Evolutionary conservation across 2,329 filamentous ascomycete species (phyloP), one percentile per base, ranked within the genome.

Genomic region (Pyrenochaeta sp.): DNA sequence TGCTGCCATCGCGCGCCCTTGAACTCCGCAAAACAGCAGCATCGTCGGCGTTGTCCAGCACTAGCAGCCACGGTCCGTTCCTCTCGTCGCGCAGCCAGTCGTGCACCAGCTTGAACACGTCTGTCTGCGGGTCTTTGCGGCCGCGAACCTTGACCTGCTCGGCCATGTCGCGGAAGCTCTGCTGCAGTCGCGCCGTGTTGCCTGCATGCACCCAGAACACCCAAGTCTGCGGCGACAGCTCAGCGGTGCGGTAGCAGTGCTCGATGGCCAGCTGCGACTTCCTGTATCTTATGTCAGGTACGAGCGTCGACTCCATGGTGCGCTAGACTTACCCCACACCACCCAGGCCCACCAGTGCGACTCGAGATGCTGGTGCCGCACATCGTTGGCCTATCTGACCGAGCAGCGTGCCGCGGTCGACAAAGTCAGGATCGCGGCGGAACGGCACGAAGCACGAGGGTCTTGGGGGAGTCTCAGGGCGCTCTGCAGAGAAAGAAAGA

Each of bases 311-410:
- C n/a, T n/a, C n/a, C n/a, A n/a, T n/a, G n/a, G n/a, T n/a, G n/a
- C n/a, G n/a, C n/a, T n/a, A 19, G 6, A 5, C n/a, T 7, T 17
- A 18, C 37, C 60, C 60, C 7, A 61, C 53, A 15, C 61, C 61
- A 8, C 61, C 61, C 6, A 65, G 49, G 17, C 61, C 60, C 6
- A 61, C 50, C 3, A 65, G 53, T 19, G 59, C 61, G 10, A 35
- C 36, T 3, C 61, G 45, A 13, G 43, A 34, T 7, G 13, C 44
- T 23, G 53, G 48, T 19, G 14, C 19, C 3, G 41, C 9, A 40
- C 48, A 51, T 40, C 24, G 32, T 11, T 36, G 40, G 19, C 36
- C 26, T 13, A 37, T 26, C 26, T 32, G 38, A 31, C 44, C 35
- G 21, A 51, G 36, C 11, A 54, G 18, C 15, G 44, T 44, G 2